phyloP scores from a whole-genome alignment of 257 asterid genomes.

The Nicotiana knightiana region DNA sequence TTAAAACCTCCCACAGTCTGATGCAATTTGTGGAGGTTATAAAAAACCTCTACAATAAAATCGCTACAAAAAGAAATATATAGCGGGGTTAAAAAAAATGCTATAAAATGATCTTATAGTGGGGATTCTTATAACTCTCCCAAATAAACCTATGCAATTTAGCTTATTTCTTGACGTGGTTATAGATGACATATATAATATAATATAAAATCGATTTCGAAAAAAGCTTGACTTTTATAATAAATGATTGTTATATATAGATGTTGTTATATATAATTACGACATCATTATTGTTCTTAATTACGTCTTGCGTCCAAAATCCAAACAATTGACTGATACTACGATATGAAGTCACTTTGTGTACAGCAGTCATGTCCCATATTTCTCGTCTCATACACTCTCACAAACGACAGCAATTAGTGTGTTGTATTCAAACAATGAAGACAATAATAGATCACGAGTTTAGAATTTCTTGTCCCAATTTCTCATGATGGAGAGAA shows the following conservation, averaged over 20 bases:
- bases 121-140: too few relatives aligned
- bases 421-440: neutral
- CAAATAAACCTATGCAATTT: too few relatives aligned
- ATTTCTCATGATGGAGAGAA: neutral
- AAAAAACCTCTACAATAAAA: too few relatives aligned
- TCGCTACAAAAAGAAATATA: too few relatives aligned
- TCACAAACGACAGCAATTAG: neutral
- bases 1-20: too few relatives aligned
- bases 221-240: too few relatives aligned
- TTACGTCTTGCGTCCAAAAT: neutral
- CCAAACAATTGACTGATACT: neutral
- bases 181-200: too few relatives aligned
- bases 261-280: neutral
- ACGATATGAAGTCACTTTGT: neutral
- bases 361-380: neutral
- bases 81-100: too few relatives aligned
- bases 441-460: neutral
- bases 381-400: neutral
- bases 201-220: neutral
- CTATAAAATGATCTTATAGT: too few relatives aligned
- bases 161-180: too few relatives aligned
- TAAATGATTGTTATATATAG: too few relatives aligned
- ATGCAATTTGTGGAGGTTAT: too few relatives aligned
- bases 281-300: neutral
- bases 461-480: neutral